phyloP scores from a whole-genome alignment of 306 rosid genomes.

The Begonia masoniana region DNA sequence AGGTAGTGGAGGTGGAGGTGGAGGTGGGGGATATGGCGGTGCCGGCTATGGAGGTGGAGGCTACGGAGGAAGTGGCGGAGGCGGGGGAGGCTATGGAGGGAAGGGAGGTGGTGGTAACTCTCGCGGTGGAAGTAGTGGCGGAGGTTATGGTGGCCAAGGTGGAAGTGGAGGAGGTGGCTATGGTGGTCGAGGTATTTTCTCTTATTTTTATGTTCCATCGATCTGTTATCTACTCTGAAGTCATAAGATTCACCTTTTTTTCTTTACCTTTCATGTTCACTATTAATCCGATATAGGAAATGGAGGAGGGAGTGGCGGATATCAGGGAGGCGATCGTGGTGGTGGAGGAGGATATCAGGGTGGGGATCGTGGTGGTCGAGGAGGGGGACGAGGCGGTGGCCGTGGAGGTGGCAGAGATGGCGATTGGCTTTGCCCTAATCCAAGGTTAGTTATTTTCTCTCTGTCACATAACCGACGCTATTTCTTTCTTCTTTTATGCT shows the following conservation, averaged over 20 bases:
- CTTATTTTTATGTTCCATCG: neutral
- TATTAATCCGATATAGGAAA: conserved; percentile 9
- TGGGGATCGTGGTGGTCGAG: conserved; percentile 31
- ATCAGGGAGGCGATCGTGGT: conserved; percentile 80
- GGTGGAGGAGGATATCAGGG: conserved; percentile 27
- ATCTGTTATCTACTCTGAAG: neutral
- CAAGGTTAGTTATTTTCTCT: conserved; percentile 28
- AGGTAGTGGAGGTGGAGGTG: conserved; percentile 26
- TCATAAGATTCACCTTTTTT: neutral
- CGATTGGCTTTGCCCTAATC: conserved; percentile 94
- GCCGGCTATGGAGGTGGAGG: too few relatives aligned
- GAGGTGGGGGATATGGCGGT: too few relatives aligned
- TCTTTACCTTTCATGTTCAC: neutral
- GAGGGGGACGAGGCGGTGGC: conserved; percentile 13
- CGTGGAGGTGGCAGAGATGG: conserved; percentile 82
- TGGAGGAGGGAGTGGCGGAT: conserved; percentile 61
- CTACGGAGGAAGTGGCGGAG: neutral
- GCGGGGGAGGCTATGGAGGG: conserved; percentile 30
- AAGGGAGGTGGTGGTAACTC: conserved; percentile 24
- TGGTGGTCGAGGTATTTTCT: conserved; percentile 68
- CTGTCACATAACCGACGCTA: too few relatives aligned
- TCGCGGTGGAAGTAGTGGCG: conserved; percentile 2
- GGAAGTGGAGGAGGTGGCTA: conserved; percentile 51
- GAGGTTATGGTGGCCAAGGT: conserved; percentile 1
- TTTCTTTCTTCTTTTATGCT: too few relatives aligned